Percentiles rank a stretch among this genome's conserved stretches.
Evolutionary conservation across 257 asterid species (phyloP).

Genomic region (Solanum peruvianum): DNA sequence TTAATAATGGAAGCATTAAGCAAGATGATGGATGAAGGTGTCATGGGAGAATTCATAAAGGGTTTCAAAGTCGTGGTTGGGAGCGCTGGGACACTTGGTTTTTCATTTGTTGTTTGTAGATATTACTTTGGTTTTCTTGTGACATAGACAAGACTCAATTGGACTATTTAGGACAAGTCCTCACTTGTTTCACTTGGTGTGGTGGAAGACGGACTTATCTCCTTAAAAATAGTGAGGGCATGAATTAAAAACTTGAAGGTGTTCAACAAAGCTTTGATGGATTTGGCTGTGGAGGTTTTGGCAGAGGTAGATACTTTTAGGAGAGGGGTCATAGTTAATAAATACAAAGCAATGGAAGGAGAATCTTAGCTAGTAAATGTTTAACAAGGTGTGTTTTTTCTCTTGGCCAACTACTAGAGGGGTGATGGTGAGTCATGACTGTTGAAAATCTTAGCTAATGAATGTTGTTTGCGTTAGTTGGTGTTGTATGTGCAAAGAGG

Average conservation of each 20-base stretch:
- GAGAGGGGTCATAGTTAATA: not conserved
- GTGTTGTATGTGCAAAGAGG: not conserved
- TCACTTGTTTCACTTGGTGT: not conserved
- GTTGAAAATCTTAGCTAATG: not conserved
- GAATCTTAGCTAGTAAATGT: not conserved
- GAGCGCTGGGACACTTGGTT: not conserved
- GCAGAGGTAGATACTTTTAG: not conserved
- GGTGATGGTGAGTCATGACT: not conserved
- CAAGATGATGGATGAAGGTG: not conserved
- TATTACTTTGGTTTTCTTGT: not conserved
- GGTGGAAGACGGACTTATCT: not conserved
- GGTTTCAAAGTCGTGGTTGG: not conserved
- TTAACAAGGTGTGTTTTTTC: not conserved
- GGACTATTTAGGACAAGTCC: not conserved
- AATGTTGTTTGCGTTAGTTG: not conserved
- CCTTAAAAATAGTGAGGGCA: not conserved
- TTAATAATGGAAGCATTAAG: not conserved
- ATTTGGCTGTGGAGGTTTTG: not conserved
- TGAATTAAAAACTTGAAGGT: not conserved
- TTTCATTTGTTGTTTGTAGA: not conserved
- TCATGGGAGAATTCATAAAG: not conserved
- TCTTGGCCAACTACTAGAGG: not conserved
- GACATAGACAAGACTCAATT: not conserved
- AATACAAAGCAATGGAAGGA: not conserved
- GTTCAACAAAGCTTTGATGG: not conserved